phyloP scores from a whole-genome alignment of 805 yeast genomes.

The Pichia paraexigua region DNA sequence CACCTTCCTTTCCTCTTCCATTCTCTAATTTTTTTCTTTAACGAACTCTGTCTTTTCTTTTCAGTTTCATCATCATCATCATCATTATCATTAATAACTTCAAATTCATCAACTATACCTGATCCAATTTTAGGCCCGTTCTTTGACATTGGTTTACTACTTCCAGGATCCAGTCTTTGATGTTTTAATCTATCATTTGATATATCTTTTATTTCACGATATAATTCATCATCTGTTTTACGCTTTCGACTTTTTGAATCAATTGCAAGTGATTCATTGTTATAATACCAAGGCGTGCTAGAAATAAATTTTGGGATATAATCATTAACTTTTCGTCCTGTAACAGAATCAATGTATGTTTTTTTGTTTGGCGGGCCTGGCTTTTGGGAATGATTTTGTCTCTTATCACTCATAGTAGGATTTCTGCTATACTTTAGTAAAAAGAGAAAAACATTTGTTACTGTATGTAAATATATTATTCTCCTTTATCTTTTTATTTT shows the following conservation, averaged over 20 bases:
- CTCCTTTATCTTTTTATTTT: neutral
- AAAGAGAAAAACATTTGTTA: too few species aligned
- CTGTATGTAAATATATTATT: too few species aligned
- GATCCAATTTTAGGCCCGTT: constrained; percentile 46
- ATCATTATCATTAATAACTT: constrained; percentile 15
- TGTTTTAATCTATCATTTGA: constrained; percentile 44
- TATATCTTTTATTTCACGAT: constrained; percentile 13
- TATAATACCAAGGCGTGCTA: constrained; percentile 35
- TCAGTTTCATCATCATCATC: constrained; percentile 3
- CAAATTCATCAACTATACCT: constrained; percentile 46
- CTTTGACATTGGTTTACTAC: constrained; percentile 33
- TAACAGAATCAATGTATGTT: constrained; percentile 9
- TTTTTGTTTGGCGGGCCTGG: constrained; percentile 9
- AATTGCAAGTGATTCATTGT: constrained; percentile 17
- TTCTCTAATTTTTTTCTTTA: constrained; percentile 5
- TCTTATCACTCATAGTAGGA: neutral
- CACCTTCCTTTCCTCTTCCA: constrained; percentile 33
- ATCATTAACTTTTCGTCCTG: constrained; percentile 26
- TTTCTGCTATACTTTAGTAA: too few species aligned
- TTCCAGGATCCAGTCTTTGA: constrained; percentile 40
- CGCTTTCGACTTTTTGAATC: constrained; percentile 25
- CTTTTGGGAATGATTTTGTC: neutral
- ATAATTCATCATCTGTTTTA: constrained; percentile 19
- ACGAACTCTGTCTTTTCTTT: neutral
- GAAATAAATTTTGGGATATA: constrained; percentile 35